These are phyloP conservation scores for Trypethelium eluteriae DNA, from an alignment of 495 filamentous ascomycete genomes.

Conservation along the genomic window DNA sequence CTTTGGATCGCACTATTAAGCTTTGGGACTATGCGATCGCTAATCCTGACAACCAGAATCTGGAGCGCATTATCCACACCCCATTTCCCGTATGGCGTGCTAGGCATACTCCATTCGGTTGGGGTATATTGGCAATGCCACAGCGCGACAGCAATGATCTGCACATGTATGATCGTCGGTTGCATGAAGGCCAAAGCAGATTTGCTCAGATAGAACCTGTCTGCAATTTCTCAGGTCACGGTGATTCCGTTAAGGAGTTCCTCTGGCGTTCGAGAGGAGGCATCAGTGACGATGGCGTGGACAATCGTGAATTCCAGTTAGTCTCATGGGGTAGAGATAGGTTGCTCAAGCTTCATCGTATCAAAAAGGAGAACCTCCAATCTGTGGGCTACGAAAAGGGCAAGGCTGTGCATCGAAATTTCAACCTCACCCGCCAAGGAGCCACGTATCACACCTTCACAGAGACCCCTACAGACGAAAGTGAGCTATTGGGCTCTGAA, in stretches of 20 bases:
- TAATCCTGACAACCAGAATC: slow-evolving; percentile 25
- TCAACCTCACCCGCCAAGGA: slow-evolving; percentile 71
- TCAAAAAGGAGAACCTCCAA: slow-evolving; percentile 55
- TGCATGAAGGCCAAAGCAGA: slow-evolving; percentile 39
- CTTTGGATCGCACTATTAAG: slow-evolving; percentile 85
- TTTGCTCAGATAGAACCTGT: slow-evolving; percentile 50
- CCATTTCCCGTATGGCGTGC: slow-evolving; percentile 88
- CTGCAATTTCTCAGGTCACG: slow-evolving; percentile 72
- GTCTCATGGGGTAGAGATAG: slow-evolving; percentile 89
- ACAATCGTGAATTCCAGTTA: slow-evolving; percentile 85
- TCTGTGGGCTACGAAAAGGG: slow-evolving; percentile 73
- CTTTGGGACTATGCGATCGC: slow-evolving; percentile 72
- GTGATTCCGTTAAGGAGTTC: slow-evolving; percentile 85
- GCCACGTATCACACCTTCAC: slow-evolving; percentile 76
- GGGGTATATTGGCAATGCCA: slow-evolving; percentile 83
- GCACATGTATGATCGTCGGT: slow-evolving; percentile 73
- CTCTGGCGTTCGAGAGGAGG: slow-evolving; percentile 77
- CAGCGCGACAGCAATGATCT: slow-evolving; percentile 77
- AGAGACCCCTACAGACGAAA: background rate
- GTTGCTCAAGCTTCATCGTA: slow-evolving; percentile 68
- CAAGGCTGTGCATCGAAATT: slow-evolving; percentile 52
- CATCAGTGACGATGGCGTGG: slow-evolving; percentile 56
- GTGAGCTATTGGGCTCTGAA: background rate
- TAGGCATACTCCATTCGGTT: slow-evolving; percentile 87
- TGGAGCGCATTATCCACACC: slow-evolving; percentile 68